A percentile compares a stretch with the other conserved stretches of the same genome.
Evolutionary conservation across 495 filamentous ascomycete species (phyloP).

Genomic region (Penicillium ucsense): DNA sequence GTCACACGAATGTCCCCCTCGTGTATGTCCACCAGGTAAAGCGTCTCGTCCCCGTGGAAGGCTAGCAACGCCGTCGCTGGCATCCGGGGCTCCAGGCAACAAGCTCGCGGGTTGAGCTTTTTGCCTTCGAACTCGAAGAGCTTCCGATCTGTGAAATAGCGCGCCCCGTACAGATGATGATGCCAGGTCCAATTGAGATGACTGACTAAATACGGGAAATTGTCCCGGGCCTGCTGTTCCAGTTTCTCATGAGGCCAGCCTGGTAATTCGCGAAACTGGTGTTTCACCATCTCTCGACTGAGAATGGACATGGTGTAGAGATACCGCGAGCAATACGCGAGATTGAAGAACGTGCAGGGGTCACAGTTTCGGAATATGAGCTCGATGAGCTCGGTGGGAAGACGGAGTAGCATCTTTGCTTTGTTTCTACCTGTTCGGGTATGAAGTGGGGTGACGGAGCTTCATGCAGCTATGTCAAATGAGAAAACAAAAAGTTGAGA

Average conservation of each 20-base stretch:
- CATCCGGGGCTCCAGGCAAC: constrained; percentile 7
- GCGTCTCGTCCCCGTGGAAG: constrained; percentile 17
- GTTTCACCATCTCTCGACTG: constrained; percentile 37
- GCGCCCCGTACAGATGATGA: constrained; percentile 24
- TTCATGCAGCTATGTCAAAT: not conserved
- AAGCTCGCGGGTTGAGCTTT: constrained; percentile 23
- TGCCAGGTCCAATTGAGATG: not conserved
- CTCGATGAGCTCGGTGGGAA: constrained; percentile 34
- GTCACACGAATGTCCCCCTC: constrained; percentile 7
- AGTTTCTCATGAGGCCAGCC: constrained; percentile 7
- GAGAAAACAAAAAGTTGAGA: not conserved
- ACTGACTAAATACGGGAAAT: no score
- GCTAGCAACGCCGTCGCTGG: constrained; percentile 12
- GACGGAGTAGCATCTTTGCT: constrained; percentile 20
- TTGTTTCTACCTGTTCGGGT: not conserved
- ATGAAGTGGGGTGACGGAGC: not conserved
- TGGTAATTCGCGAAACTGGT: constrained; percentile 27
- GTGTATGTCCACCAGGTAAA: constrained; percentile 17
- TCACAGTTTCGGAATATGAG: constrained; percentile 26
- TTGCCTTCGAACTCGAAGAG: constrained; percentile 13
- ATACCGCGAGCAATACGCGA: constrained; percentile 20
- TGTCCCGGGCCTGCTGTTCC: no score
- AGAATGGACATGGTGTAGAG: constrained; percentile 84
- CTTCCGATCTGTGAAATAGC: constrained; percentile 16
- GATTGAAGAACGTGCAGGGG: constrained; percentile 25